A percentile compares a stretch with the other conserved stretches of the same genome.
Conservation (phyloP, 495 filamentous ascomycete genomes). For the Staphylotrichum tortipilum region DNA sequence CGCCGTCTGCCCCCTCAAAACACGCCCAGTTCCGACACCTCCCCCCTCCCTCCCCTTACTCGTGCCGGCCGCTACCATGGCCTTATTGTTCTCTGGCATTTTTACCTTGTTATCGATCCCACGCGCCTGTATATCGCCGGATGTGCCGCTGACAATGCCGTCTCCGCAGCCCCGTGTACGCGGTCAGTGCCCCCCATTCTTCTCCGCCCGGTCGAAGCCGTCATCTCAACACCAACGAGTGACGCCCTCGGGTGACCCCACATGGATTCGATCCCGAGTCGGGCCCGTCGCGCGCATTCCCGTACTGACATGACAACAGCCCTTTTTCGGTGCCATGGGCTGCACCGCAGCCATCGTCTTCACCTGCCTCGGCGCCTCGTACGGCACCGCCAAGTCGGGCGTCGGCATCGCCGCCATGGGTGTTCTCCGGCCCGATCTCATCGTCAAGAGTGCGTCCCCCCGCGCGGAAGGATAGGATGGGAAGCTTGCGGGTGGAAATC, state of each 20-base stretch:
- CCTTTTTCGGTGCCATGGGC: slow-evolving; percentile 99
- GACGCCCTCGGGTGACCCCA: no score
- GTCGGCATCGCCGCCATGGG: slow-evolving; percentile 98
- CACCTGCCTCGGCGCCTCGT: slow-evolving; percentile 96
- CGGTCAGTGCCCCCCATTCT: slow-evolving; percentile 84
- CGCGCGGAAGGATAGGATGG: neutral
- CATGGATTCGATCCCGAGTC: slow-evolving; percentile 11
- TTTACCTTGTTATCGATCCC: no score
- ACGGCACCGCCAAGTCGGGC: slow-evolving; percentile 98
- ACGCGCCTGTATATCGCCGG: no score
- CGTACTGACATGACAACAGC: slow-evolving; percentile 42
- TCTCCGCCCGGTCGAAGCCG: slow-evolving; percentile 3
- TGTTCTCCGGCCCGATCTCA: slow-evolving; percentile 94
- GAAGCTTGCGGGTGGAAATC: neutral
- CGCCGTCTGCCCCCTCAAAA: slow-evolving; percentile 8
- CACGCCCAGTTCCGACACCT: slow-evolving; percentile 18
- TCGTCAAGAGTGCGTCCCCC: slow-evolving; percentile 81
- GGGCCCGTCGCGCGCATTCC: neutral
- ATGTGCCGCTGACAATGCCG: slow-evolving; percentile 15
- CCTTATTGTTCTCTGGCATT: no score
- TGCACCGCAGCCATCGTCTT: slow-evolving; percentile 98
- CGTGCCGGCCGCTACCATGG: no score
- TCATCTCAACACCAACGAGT: slow-evolving; percentile 3
- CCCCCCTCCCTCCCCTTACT: slow-evolving; percentile 14
- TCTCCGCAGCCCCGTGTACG: slow-evolving; percentile 81